These are phyloP conservation scores for Kokia cookei DNA, from an alignment of 441 rosid species.

Conservation along the genomic window DNA sequence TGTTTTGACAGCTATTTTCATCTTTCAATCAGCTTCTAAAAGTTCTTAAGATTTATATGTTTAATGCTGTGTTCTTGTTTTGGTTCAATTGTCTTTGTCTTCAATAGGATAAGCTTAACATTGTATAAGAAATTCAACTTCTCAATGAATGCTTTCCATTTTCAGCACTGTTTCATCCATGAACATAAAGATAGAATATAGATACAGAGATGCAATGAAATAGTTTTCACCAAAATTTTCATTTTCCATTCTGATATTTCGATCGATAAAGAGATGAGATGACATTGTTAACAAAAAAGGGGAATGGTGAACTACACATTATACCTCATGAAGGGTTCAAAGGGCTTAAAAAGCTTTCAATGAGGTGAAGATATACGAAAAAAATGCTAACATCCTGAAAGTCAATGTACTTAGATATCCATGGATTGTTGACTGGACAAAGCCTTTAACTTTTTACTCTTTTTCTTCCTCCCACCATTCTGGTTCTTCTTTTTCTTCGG, in stretches of 20 bases:
- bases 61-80: slow-evolving; percentile 18
- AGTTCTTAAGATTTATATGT: slow-evolving; percentile 19
- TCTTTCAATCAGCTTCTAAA: slow-evolving; percentile 51
- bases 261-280: background rate
- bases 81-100: background rate
- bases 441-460: background rate
- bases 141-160: background rate
- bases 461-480: background rate
- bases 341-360: background rate
- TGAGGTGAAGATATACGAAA: background rate
- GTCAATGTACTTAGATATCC: background rate
- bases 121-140: background rate
- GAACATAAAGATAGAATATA: background rate
- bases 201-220: background rate
- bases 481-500: background rate
- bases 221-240: background rate
- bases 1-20: slow-evolving; percentile 10
- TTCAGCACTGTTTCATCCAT: background rate
- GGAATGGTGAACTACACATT: background rate
- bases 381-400: background rate
- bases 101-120: background rate
- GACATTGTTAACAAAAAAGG: background rate
- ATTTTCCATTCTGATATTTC: background rate
- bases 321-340: background rate
- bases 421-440: background rate